Evolutionary conservation across 805 yeast species (phyloP).

Genomic region (Candida jianshihensis): DNA sequence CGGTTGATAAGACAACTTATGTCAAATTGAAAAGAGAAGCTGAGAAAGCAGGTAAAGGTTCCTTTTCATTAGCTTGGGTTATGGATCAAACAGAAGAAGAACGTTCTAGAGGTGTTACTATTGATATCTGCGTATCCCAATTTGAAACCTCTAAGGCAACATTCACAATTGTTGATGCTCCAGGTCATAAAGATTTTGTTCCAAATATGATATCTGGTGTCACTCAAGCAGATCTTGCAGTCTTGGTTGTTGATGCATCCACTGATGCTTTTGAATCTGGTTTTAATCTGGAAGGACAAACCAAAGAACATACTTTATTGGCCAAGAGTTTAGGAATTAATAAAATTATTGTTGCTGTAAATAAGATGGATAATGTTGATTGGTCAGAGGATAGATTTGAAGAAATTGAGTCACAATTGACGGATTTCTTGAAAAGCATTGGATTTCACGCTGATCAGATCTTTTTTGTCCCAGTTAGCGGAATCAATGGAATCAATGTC

Average conservation of each 20-base stretch:
- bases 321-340: slow-evolving; percentile 86
- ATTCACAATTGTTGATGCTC: slow-evolving; percentile 91
- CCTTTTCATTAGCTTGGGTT: slow-evolving; percentile 98
- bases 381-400: slow-evolving; percentile 79
- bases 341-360: slow-evolving; percentile 83
- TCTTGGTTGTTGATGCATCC: slow-evolving; percentile 86
- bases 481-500: slow-evolving; percentile 89
- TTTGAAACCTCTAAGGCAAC: slow-evolving; percentile 87
- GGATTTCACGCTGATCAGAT: slow-evolving; percentile 80
- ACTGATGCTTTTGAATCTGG: slow-evolving; percentile 95
- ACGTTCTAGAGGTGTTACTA: slow-evolving; percentile 96
- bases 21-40: slow-evolving; percentile 98
- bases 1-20: slow-evolving; percentile 92
- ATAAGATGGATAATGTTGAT: slow-evolving; percentile 93
- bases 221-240: slow-evolving; percentile 89
- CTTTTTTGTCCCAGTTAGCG: slow-evolving; percentile 87
- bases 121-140: slow-evolving; percentile 88
- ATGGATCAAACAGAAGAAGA: slow-evolving; percentile 93
- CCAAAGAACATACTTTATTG: slow-evolving; percentile 90
- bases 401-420: slow-evolving; percentile 69
- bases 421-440: slow-evolving; percentile 77
- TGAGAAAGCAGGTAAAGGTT: slow-evolving; percentile 94
- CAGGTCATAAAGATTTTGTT: slow-evolving; percentile 96
- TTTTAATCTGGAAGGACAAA: slow-evolving; percentile 91
- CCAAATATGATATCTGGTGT: slow-evolving; percentile 96